Conservation (phyloP, 164 flowering plant species). For the Houttuynia cordata region DNA sequence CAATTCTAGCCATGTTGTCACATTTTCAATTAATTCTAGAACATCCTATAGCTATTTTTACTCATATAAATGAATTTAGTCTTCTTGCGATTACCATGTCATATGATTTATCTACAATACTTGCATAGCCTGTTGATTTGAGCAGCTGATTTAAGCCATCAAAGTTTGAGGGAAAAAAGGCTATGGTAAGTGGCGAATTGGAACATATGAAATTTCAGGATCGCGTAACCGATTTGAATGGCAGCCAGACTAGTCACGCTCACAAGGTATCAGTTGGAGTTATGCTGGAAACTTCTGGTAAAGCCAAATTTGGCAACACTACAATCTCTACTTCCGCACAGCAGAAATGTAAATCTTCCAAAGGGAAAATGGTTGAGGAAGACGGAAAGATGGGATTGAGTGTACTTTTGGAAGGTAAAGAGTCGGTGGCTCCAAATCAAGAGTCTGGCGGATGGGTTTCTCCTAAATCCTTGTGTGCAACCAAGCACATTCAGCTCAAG, state of each 20-base stretch:
- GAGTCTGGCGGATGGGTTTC: slow-evolving; percentile 39
- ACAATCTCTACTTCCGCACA: slow-evolving; percentile 20
- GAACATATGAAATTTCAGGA: slow-evolving; percentile 20
- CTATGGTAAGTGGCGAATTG: too few relatives aligned
- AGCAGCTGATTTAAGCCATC: too few relatives aligned
- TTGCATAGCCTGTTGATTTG: too few relatives aligned
- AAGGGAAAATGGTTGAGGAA: slow-evolving; percentile 9
- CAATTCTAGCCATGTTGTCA: too few relatives aligned
- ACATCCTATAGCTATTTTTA: too few relatives aligned
- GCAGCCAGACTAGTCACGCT: slow-evolving; percentile 31
- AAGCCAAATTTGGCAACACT: slow-evolving; percentile 13
- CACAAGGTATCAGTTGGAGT: slow-evolving; percentile 75
- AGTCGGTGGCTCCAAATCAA: slow-evolving; percentile 15
- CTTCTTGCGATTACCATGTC: too few relatives aligned
- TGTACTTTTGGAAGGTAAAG: slow-evolving; percentile 13
- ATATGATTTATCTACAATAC: too few relatives aligned
- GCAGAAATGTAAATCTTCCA: slow-evolving; percentile 11
- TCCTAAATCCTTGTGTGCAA: slow-evolving; percentile 21
- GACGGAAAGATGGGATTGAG: slow-evolving; percentile 8
- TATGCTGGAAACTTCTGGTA: slow-evolving; percentile 24
- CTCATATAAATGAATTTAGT: too few relatives aligned
- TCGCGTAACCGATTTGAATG: slow-evolving; percentile 16
- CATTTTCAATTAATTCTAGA: too few relatives aligned
- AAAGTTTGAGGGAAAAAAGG: too few relatives aligned
- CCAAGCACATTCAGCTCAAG: slow-evolving; percentile 19